These are phyloP conservation scores for Bipolaris cookei DNA, from an alignment of 2,329 filamentous ascomycete genomes.

Conservation along the genomic window DNA sequence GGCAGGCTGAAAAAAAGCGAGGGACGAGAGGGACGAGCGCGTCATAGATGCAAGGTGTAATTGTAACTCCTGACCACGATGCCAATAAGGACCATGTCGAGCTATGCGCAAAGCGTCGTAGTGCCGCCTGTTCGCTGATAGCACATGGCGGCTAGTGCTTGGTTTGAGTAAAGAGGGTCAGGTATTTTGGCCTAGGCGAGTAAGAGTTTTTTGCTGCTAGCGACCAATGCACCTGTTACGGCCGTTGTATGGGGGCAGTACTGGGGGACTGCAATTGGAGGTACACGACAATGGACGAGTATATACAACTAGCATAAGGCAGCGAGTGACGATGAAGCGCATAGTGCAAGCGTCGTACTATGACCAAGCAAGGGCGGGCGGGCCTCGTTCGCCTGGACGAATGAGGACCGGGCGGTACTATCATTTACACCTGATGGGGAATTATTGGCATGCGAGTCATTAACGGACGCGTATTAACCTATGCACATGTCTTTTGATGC, in stretches of 20 bases:
- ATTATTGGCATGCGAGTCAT: slow-evolving; percentile 41
- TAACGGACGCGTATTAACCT: slow-evolving; percentile 33
- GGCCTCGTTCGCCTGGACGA: slow-evolving; percentile 28
- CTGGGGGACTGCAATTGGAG: too few species aligned
- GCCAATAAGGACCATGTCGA: slow-evolving; percentile 4
- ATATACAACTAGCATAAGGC: slow-evolving; percentile 28
- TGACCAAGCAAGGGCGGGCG: slow-evolving; percentile 36
- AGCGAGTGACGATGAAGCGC: slow-evolving; percentile 25
- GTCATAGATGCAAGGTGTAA: slow-evolving; percentile 32
- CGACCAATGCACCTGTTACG: slow-evolving; percentile 21
- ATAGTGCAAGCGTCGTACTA: slow-evolving; percentile 34
- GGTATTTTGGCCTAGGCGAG: slow-evolving; percentile 33
- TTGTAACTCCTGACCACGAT: slow-evolving; percentile 15
- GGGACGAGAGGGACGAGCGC: slow-evolving; percentile 16
- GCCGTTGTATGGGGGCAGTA: slow-evolving; percentile 2
- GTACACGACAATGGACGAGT: too few species aligned
- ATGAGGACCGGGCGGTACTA: slow-evolving; percentile 34
- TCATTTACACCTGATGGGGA: slow-evolving; percentile 30
- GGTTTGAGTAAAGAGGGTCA: slow-evolving; percentile 16
- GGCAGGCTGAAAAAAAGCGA: background rate
- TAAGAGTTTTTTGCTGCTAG: slow-evolving; percentile 23
- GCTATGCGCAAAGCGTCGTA: slow-evolving; percentile 20
- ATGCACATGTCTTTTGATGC: slow-evolving; percentile 23
- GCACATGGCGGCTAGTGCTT: slow-evolving; percentile 25
- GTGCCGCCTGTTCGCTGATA: slow-evolving; percentile 25